phyloP scores from a whole-genome alignment of 768 basidiomycete species.

The Steccherinum ochraceum region DNA sequence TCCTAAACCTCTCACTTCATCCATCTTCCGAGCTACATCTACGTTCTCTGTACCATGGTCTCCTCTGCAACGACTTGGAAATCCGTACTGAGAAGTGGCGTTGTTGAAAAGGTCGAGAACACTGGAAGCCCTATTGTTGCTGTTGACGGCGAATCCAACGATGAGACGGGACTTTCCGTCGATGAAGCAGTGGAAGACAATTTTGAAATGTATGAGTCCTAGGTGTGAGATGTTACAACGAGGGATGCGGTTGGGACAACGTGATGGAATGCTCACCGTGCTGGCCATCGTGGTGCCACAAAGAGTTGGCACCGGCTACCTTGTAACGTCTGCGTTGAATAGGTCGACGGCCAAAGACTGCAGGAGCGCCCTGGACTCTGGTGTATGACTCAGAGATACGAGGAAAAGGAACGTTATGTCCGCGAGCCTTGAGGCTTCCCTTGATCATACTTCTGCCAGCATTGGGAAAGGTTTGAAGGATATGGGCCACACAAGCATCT shows the following conservation, averaged over 20 bases:
- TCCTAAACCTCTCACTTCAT: slow-evolving; percentile 9
- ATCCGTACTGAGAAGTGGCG: slow-evolving; percentile 9
- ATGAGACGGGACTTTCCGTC: slow-evolving; percentile 19
- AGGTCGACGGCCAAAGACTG: neutral
- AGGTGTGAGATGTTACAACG: neutral
- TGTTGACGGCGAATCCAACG: slow-evolving; percentile 7
- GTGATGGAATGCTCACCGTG: slow-evolving; percentile 12
- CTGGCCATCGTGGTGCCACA: slow-evolving; percentile 25
- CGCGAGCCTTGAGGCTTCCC: slow-evolving; percentile 9
- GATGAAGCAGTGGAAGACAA: slow-evolving; percentile 20
- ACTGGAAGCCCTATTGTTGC: slow-evolving; percentile 15
- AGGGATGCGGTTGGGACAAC: neutral
- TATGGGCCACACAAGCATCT: slow-evolving; percentile 6
- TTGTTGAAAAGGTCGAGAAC: slow-evolving; percentile 14
- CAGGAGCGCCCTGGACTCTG: slow-evolving; percentile 10
- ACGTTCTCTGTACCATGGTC: slow-evolving; percentile 25
- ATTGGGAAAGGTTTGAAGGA: slow-evolving; percentile 13
- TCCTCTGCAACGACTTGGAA: slow-evolving; percentile 18
- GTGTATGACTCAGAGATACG: slow-evolving; percentile 11
- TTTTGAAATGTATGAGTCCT: slow-evolving; percentile 16
- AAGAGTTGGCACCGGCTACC: slow-evolving; percentile 19
- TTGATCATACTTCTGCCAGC: slow-evolving; percentile 15
- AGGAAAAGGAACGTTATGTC: slow-evolving; percentile 10
- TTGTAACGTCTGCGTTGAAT: slow-evolving; percentile 13
- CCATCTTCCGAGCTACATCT: slow-evolving; percentile 20